Percentiles rank a stretch among this genome's conserved stretches.
phyloP scores from a whole-genome alignment of 2,329 filamentous ascomycete genomes.

The Coniochaeta sp. region DNA sequence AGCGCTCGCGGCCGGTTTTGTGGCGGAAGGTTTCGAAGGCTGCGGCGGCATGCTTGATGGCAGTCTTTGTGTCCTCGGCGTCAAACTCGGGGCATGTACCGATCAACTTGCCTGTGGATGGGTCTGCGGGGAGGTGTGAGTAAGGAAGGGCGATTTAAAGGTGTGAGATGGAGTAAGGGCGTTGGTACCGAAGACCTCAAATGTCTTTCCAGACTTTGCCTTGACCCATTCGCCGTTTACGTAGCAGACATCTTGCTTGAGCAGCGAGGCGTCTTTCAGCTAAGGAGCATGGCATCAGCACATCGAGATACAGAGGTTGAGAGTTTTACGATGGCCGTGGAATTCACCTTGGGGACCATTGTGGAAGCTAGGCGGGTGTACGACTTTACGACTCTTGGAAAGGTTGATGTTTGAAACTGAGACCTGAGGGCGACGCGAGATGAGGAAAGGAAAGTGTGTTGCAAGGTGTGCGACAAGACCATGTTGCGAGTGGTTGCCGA shows the following conservation, averaged over 20 bases:
- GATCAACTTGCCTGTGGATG: slow-evolving; percentile 72
- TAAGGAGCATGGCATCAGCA: slow-evolving; percentile 22
- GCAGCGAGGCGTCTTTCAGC: slow-evolving; percentile 72
- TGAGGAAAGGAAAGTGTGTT: slow-evolving; percentile 16
- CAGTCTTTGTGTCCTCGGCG: slow-evolving; percentile 65
- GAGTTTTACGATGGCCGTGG: background rate
- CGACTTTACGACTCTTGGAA: slow-evolving; percentile 14
- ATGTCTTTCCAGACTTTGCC: slow-evolving; percentile 82
- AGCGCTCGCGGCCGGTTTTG: slow-evolving; percentile 66
- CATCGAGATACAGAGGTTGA: background rate
- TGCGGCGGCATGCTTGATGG: slow-evolving; percentile 74
- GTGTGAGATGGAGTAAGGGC: background rate
- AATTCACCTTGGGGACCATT: slow-evolving; percentile 36
- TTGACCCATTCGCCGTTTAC: slow-evolving; percentile 90
- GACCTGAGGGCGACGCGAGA: slow-evolving; percentile 15
- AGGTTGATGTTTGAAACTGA: slow-evolving; percentile 18
- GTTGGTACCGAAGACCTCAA: slow-evolving; percentile 66
- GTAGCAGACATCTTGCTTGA: slow-evolving; percentile 76
- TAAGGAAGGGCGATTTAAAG: background rate
- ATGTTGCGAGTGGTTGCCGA: slow-evolving; percentile 4
- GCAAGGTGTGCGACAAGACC: slow-evolving; percentile 9
- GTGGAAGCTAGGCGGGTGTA: slow-evolving; percentile 29
- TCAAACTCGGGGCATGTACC: slow-evolving; percentile 82
- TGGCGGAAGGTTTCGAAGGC: slow-evolving; percentile 67
- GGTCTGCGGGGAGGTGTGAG: slow-evolving; percentile 47